phyloP scores from a whole-genome alignment of 495 filamentous ascomycete genomes.

The Penicillium canescens region DNA sequence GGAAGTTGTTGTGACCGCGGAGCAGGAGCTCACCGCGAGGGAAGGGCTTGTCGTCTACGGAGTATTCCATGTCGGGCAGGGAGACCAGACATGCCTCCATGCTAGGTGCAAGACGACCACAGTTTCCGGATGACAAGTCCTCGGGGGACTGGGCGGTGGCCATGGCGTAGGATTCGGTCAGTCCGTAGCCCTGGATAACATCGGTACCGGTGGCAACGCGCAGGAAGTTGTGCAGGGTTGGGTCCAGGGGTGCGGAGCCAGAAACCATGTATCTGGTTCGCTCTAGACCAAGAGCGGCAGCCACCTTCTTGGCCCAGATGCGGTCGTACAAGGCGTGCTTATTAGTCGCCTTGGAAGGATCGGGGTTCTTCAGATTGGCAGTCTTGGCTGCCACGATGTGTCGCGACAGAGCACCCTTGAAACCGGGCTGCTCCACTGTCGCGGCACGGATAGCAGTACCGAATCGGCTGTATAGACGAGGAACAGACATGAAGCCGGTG shows the following conservation, averaged over 20 bases:
- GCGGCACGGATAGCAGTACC: conserved; percentile 73
- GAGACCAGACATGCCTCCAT: conserved; percentile 81
- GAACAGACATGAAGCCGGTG: conserved; percentile 83
- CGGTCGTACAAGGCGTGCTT: conserved; percentile 87
- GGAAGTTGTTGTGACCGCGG: conserved; percentile 75
- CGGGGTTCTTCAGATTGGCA: conserved; percentile 69
- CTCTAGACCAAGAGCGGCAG: conserved; percentile 78
- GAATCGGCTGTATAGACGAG: conserved; percentile 91
- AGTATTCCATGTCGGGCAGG: conserved; percentile 95
- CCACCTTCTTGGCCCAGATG: conserved; percentile 89
- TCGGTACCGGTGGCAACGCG: conserved; percentile 77
- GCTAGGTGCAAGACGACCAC: conserved; percentile 66
- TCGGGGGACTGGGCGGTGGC: conserved; percentile 63
- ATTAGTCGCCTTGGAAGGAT: conserved; percentile 70
- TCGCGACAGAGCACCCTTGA: conserved; percentile 80
- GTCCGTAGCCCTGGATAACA: conserved; percentile 87
- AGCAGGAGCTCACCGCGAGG: conserved; percentile 90
- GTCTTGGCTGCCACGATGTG: conserved; percentile 79
- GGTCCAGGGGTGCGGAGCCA: conserved; percentile 89
- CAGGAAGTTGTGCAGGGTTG: conserved; percentile 83
- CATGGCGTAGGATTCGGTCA: conserved; percentile 93
- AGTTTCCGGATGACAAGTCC: conserved; percentile 79
- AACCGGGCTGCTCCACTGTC: conserved; percentile 74
- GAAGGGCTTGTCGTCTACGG: conserved; percentile 84
- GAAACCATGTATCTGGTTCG: conserved; percentile 73